phyloP scores from a whole-genome alignment of 2,329 filamentous ascomycete species.

The Didymellaceae sp. region DNA sequence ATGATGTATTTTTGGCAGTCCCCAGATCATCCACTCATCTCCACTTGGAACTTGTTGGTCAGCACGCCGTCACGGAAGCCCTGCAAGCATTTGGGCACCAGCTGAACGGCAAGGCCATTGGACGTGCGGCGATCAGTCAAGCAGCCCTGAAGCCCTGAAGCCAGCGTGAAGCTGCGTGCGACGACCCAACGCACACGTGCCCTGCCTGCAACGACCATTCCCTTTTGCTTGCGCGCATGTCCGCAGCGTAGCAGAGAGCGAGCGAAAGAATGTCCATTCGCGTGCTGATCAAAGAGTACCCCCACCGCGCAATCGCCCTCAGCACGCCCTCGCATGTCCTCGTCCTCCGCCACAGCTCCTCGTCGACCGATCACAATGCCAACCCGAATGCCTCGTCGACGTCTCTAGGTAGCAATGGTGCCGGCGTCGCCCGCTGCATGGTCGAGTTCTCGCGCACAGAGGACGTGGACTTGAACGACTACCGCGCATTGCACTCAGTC shows the following conservation, averaged over 20 bases:
- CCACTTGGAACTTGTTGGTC: slow-evolving; percentile 17
- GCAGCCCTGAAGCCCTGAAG: slow-evolving; percentile 25
- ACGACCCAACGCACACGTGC: slow-evolving; percentile 34
- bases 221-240: slow-evolving; percentile 10
- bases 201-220: slow-evolving; percentile 23
- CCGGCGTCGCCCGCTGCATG: slow-evolving; percentile 70
- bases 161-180: slow-evolving; percentile 25
- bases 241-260: slow-evolving; percentile 17
- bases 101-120: slow-evolving; percentile 18
- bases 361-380: slow-evolving; percentile 59
- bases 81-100: slow-evolving; percentile 27
- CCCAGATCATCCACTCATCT: slow-evolving; percentile 12
- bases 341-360: slow-evolving; percentile 79
- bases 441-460: slow-evolving; percentile 79
- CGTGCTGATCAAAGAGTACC: slow-evolving; percentile 84
- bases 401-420: slow-evolving; percentile 53
- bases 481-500: slow-evolving; percentile 74
- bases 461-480: slow-evolving; percentile 73
- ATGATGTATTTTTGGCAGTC: slow-evolving; percentile 10
- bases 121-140: slow-evolving; percentile 20
- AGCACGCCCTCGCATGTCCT: slow-evolving; percentile 79
- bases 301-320: slow-evolving; percentile 86
- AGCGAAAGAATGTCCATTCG: slow-evolving; percentile 61
- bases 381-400: slow-evolving; percentile 62
- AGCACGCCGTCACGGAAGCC: slow-evolving; percentile 22